These are phyloP conservation scores for Afroboletus lepidellus DNA, from an alignment of 1,284 basidiomycete species.

Conservation along the genomic window DNA sequence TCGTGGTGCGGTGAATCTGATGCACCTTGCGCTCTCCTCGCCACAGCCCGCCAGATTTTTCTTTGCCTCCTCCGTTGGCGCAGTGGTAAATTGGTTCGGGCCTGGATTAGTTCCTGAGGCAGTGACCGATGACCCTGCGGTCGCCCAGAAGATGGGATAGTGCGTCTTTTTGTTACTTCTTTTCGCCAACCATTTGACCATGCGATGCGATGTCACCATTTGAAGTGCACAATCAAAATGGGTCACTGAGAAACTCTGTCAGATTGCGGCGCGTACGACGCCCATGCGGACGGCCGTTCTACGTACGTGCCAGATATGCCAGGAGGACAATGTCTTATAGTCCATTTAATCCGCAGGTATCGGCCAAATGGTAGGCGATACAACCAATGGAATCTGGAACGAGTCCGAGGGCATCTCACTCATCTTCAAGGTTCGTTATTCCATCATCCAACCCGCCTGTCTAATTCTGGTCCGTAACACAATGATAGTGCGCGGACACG, in stretches of 20 bases:
- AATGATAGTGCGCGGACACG: slow-evolving; percentile 38
- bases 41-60: slow-evolving; percentile 46
- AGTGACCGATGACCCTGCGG: slow-evolving; percentile 36
- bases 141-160: slow-evolving; percentile 55
- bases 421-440: slow-evolving; percentile 26
- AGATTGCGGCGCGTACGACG: slow-evolving; percentile 36
- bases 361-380: slow-evolving; percentile 55
- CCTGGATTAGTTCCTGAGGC: slow-evolving; percentile 37
- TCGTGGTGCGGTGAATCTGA: slow-evolving; percentile 50
- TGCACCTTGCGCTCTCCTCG: slow-evolving; percentile 50
- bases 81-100: slow-evolving; percentile 32
- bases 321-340: not conserved
- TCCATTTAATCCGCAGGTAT: slow-evolving; percentile 37
- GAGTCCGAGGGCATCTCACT: slow-evolving; percentile 51
- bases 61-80: slow-evolving; percentile 58
- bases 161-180: slow-evolving; percentile 30
- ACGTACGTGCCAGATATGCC: slow-evolving; percentile 22
- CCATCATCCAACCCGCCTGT: slow-evolving; percentile 1
- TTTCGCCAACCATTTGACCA: not conserved
- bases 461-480: slow-evolving; percentile 18
- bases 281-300: slow-evolving; percentile 41
- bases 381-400: slow-evolving; percentile 56
- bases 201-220: not conserved
- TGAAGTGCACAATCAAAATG: slow-evolving; percentile 45
- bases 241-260: slow-evolving; percentile 59